phyloP scores from a whole-genome alignment of 139 green algal species.

The Chlorella sp. region DNA sequence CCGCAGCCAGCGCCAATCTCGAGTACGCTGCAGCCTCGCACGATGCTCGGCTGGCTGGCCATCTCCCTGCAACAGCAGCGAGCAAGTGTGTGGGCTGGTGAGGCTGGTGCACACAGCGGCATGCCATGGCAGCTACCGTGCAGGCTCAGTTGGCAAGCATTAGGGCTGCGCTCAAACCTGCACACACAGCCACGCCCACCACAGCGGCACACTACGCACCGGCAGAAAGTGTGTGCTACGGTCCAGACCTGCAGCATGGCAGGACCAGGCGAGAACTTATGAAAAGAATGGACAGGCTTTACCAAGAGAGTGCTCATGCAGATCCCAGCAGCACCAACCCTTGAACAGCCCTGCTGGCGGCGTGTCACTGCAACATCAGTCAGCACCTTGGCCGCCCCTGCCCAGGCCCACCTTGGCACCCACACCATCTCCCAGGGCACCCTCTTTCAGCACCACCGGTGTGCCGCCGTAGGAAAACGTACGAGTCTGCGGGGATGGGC shows the following conservation, averaged over 20 bases:
- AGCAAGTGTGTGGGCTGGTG: not conserved
- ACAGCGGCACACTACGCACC: not conserved
- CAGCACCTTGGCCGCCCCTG: not conserved
- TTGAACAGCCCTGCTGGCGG: too few species aligned
- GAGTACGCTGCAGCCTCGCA: conserved; percentile 67
- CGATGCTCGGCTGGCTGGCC: conserved; percentile 50
- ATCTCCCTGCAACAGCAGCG: conserved; percentile 7
- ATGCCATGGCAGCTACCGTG: too few species aligned
- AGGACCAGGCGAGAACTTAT: too few species aligned
- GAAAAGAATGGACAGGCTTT: too few species aligned
- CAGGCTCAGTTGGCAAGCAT: too few species aligned
- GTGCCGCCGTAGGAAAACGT: conserved; percentile 57
- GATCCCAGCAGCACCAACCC: too few species aligned
- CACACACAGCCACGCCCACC: too few species aligned
- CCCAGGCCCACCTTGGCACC: conserved; percentile 75
- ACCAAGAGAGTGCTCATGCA: too few species aligned
- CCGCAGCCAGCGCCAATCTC: conserved; percentile 86
- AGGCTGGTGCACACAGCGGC: too few species aligned
- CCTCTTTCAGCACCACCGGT: conserved; percentile 66
- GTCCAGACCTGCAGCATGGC: not conserved
- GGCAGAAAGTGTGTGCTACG: not conserved
- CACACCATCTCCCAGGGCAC: conserved; percentile 78
- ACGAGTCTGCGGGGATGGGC: conserved; percentile 38
- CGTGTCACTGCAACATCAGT: not conserved
- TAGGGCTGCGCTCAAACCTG: not conserved